Evolutionary conservation across 805 yeast species (phyloP).

Genomic region (Metschnikowia baotianmanensis): DNA sequence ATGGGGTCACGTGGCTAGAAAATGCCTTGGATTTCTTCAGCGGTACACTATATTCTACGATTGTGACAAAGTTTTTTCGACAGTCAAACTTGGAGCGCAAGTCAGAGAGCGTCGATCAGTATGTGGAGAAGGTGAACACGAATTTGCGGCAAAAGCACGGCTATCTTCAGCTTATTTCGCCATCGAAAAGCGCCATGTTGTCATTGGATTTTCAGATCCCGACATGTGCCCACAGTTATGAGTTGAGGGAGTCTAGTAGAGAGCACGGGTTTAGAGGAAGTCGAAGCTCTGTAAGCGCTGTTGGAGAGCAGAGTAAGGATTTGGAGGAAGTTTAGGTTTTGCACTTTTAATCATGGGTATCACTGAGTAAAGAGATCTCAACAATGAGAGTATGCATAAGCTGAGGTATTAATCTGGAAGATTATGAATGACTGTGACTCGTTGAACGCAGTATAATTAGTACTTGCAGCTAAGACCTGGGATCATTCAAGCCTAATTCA

Average conservation of each 20-base stretch:
- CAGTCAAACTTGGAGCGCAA: conserved; percentile 19
- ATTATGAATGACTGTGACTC: no score
- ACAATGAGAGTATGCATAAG: no score
- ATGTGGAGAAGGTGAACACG: conserved; percentile 25
- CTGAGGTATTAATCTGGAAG: no score
- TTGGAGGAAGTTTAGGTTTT: background rate
- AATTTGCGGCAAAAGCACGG: conserved; percentile 25
- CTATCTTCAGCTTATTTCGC: conserved; percentile 41
- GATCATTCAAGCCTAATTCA: no score
- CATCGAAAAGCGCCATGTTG: conserved; percentile 51
- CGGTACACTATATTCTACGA: conserved; percentile 31
- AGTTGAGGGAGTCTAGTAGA: background rate
- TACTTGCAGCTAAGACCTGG: no score
- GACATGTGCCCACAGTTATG: conserved; percentile 8
- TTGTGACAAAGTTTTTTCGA: conserved; percentile 5
- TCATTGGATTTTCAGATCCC: conserved; percentile 59
- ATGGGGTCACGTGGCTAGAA: conserved; percentile 26
- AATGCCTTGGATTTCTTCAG: conserved; percentile 43
- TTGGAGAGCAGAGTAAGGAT: background rate
- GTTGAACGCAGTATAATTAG: no score
- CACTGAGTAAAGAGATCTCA: no score
- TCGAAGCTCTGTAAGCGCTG: background rate
- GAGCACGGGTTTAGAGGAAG: background rate
- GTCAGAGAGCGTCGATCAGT: conserved; percentile 32
- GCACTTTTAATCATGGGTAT: background rate